Evolutionary conservation across 75 land plant species (phyloP), one percentile per base, ranked within the genome.

Genomic region (Pseudotsuga menziesii): DNA sequence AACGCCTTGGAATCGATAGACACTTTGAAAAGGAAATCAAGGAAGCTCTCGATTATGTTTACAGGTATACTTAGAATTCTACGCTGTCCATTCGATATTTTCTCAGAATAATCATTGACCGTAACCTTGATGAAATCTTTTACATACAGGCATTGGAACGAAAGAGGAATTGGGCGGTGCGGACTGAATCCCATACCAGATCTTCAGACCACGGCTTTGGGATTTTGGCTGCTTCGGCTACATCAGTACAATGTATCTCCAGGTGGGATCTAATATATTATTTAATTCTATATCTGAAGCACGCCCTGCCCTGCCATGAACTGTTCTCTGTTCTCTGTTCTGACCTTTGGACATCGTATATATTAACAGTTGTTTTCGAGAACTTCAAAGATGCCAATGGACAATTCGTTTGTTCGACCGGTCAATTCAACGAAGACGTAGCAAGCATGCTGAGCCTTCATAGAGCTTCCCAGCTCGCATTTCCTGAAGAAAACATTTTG

Each of bases 1-100:
- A 88, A n/a, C 79, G 88, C 22, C 86, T 88, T 8, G 82, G 82
- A 32, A 76, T 81, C 58, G 79, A 14, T 39, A 80, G 60, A 29
- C 75, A 72, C 29, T 82, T 82, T 36, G 8, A 52, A 23, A 7
- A 59, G 20, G 83, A 82, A 73, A 82, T 82, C 29, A 55, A 29
- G n/a, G 73, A 36, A 19, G 25, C 52, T 32, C 80, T 82, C n/a
- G 80, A 82, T 32, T 77, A 82, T 61, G 75, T 82, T 2, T 76
- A 82, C 52, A 73, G 72, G 83, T 77, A 80, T n/a, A n/a, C n/a
- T n/a, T n/a, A n/a, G n/a, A n/a, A n/a, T n/a, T n/a, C n/a, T n/a
- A n/a, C n/a, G n/a, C n/a, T n/a, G n/a, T n/a, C n/a, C n/a, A n/a
- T n/a, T n/a, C n/a, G n/a, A n/a, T n/a, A n/a, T n/a, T n/a, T n/a